Evolutionary conservation across 2,329 filamentous ascomycete species (phyloP), one percentile per base, ranked within the genome.

Genomic region (Acrodontium crateriforme): DNA sequence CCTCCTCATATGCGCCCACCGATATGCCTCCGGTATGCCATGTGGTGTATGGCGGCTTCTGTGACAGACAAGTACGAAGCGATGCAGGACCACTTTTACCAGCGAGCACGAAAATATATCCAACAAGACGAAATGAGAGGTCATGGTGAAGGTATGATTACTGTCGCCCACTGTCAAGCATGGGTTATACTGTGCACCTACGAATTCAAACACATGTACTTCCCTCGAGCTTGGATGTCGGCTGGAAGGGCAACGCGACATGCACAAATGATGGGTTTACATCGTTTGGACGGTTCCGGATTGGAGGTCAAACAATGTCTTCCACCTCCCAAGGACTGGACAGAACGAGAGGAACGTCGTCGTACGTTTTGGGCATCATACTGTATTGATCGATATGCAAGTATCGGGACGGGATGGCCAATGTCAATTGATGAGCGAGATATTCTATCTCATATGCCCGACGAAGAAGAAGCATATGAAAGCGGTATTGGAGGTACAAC

Each of bases 131-230:
- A 91, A 53, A 75, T 94, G 63, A 89, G 81, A 51, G 85, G 87
- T 3, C 84, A 87, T 41, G 89, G 89, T 29, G 87, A 95, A 53
- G 69, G 75, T 40, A 79, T 91, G 50, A 79, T 94, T 40, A 87
- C 78, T 2, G 64, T 94, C 16, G 76, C 78, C 10, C 82, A 93
- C 53, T 80, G 78, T 27, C 89, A 98, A 52, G 73, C 81, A 1
- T 91, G 91, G 67, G 63, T 74, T 15, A 60, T 95, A 12, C 65
- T 91, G 25, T 71, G 75, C 5, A 74, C 70, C 1, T 94, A 92
- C 45, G 89, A 98, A 53, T 95, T 94, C 63, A 93, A 87, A 58
- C 79, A 81, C 68, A 93, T 95, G 81, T 91, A 84, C 53, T 95
- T 95, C 44, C 87, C 89, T 1, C 67, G 89, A 40, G 89, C 89